These are phyloP conservation scores for Dinochytrium kinnereticum DNA, from an alignment of 371 early-diverging fungal species.

Conservation along the genomic window DNA sequence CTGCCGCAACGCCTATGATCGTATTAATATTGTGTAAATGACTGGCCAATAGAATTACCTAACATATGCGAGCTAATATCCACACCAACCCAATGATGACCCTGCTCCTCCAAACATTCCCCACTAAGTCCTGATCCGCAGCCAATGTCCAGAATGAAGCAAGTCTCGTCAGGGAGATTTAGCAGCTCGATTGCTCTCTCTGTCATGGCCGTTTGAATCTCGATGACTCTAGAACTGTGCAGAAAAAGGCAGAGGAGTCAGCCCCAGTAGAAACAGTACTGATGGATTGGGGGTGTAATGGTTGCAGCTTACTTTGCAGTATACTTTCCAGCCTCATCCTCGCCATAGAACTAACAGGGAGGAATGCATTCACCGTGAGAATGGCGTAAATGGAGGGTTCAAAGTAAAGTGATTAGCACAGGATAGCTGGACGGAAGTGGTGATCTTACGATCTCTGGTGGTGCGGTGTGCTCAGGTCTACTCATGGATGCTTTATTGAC, in stretches of 20 bases:
- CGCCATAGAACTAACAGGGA: slow-evolving; percentile 62
- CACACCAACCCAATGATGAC: slow-evolving; percentile 95
- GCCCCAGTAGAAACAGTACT: not conserved
- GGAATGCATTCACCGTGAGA: no score
- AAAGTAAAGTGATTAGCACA: no score
- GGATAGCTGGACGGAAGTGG: not conserved
- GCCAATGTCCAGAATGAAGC: slow-evolving; percentile 94
- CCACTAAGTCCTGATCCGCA: slow-evolving; percentile 97
- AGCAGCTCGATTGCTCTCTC: slow-evolving; percentile 90
- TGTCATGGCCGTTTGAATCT: slow-evolving; percentile 95
- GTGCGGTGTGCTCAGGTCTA: slow-evolving; percentile 93
- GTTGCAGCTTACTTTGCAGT: slow-evolving; percentile 77
- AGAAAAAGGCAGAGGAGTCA: not conserved
- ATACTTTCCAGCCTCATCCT: slow-evolving; percentile 92
- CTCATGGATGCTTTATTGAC: not conserved
- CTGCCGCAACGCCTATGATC: slow-evolving; percentile 68
- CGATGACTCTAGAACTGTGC: slow-evolving; percentile 82
- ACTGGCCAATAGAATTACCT: slow-evolving; percentile 37
- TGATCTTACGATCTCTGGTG: slow-evolving; percentile 88
- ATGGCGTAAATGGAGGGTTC: no score
- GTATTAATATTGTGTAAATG: not conserved
- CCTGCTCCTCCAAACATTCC: slow-evolving; percentile 92
- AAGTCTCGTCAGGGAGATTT: slow-evolving; percentile 75
- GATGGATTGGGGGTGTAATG: slow-evolving; percentile 4
- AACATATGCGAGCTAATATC: slow-evolving; percentile 97